These are phyloP conservation scores for Clonostachys sp. DNA, from an alignment of 2,329 filamentous ascomycete species.

Conservation along the genomic window DNA sequence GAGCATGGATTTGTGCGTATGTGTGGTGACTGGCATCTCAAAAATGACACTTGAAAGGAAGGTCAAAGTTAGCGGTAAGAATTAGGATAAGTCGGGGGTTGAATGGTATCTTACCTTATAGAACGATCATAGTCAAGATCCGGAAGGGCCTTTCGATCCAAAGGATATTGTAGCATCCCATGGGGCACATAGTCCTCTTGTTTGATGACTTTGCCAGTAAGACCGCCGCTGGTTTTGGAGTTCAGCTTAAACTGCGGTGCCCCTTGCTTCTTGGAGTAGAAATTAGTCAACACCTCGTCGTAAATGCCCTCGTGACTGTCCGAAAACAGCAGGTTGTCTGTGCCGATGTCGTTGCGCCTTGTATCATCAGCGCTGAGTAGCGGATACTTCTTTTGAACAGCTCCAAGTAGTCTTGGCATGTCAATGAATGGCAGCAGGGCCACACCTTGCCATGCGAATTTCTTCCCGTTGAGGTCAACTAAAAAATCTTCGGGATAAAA, in stretches of 20 bases:
- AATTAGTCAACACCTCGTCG: slow-evolving; percentile 74
- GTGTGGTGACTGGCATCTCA: slow-evolving; percentile 67
- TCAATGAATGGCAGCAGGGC: slow-evolving; percentile 94
- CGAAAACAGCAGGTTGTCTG: slow-evolving; percentile 78
- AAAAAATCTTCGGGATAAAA: slow-evolving; percentile 96
- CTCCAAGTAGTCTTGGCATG: slow-evolving; percentile 75
- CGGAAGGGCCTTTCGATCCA: slow-evolving; percentile 68
- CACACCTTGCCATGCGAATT: slow-evolving; percentile 97
- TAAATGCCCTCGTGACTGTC: slow-evolving; percentile 77
- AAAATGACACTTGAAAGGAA: slow-evolving; percentile 66
- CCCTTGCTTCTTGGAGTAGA: slow-evolving; percentile 87
- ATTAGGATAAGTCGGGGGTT: neutral
- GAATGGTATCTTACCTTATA: slow-evolving; percentile 57
- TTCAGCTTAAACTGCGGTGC: slow-evolving; percentile 66
- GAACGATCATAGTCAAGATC: slow-evolving; percentile 81
- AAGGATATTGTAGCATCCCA: slow-evolving; percentile 71
- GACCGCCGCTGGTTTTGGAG: slow-evolving; percentile 67
- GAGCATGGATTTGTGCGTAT: slow-evolving; percentile 90
- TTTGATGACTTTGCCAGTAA: slow-evolving; percentile 78
- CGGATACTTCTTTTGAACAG: slow-evolving; percentile 80
- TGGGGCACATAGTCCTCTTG: slow-evolving; percentile 83
- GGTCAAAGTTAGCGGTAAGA: no score
- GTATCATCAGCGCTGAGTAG: slow-evolving; percentile 72
- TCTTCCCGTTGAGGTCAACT: slow-evolving; percentile 94
- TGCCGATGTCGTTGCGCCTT: slow-evolving; percentile 73